Conservation (phyloP, 345 rosid species). For the Aquilaria malaccensis region DNA sequence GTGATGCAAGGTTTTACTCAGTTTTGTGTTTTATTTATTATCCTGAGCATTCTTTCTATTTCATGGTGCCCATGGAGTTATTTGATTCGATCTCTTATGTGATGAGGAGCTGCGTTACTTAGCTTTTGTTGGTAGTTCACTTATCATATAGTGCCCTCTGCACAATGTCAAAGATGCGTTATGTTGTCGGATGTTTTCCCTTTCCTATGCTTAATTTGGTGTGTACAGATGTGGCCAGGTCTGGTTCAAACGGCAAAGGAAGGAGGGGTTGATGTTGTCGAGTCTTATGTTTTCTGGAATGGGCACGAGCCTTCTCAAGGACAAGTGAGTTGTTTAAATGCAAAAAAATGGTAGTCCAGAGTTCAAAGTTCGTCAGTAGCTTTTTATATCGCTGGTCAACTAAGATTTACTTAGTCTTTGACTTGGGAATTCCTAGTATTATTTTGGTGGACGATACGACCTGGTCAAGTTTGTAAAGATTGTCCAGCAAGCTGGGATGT, state of each 20-base stretch:
- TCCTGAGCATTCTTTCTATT: too few species aligned
- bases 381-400: neutral
- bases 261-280: constrained; percentile 77
- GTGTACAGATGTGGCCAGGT: constrained; percentile 81
- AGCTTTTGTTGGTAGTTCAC: neutral
- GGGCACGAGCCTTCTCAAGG: constrained; percentile 80
- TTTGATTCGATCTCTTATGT: too few species aligned
- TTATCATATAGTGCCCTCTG: neutral
- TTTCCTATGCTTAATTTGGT: constrained; percentile 11
- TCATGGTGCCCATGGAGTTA: too few species aligned
- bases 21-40: too few species aligned
- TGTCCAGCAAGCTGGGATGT: constrained; percentile 85
- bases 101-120: neutral
- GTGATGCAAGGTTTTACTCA: too few species aligned
- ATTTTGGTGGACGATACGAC: constrained; percentile 75
- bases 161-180: neutral
- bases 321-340: constrained; percentile 34
- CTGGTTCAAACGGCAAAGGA: constrained; percentile 80
- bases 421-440: constrained; percentile 39
- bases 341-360: neutral
- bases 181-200: neutral
- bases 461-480: constrained; percentile 83
- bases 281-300: constrained; percentile 95
- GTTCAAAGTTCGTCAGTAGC: neutral
- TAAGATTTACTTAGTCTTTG: neutral